These are phyloP conservation scores for Exutisphaerella laricina DNA, from an alignment of 2,329 filamentous ascomycete species.

Conservation along the genomic window DNA sequence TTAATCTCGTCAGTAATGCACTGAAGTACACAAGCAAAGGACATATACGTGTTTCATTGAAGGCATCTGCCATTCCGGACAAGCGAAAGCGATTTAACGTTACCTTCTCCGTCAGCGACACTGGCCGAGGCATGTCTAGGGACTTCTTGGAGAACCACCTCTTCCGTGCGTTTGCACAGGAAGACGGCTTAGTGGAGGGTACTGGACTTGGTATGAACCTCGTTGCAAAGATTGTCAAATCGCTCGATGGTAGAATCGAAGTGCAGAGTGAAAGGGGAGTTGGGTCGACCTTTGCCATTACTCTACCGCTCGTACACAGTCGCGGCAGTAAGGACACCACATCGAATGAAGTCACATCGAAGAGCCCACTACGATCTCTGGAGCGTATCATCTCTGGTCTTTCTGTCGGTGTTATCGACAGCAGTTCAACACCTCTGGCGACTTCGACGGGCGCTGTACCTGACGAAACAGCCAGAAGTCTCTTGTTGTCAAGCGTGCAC, in stretches of 20 bases:
- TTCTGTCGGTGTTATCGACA: slow-evolving; percentile 18
- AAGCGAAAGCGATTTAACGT: slow-evolving; percentile 23
- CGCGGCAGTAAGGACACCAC: slow-evolving; percentile 7
- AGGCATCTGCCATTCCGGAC: slow-evolving; percentile 16
- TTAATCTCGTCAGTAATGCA: slow-evolving; percentile 45
- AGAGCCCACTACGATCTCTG: slow-evolving; percentile 6
- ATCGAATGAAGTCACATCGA: slow-evolving; percentile 2
- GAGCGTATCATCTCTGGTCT: slow-evolving; percentile 13
- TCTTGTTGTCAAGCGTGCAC: slow-evolving; percentile 17
- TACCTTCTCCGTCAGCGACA: slow-evolving; percentile 49
- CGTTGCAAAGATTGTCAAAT: slow-evolving; percentile 54
- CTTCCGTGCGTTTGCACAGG: slow-evolving; percentile 61
- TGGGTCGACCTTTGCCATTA: slow-evolving; percentile 19
- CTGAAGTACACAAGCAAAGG: slow-evolving; percentile 45
- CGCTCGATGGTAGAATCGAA: slow-evolving; percentile 53
- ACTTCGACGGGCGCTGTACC: slow-evolving; percentile 6
- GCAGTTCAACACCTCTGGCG: slow-evolving; percentile 14
- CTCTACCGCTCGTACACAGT: slow-evolving; percentile 20
- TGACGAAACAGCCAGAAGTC: slow-evolving; percentile 16
- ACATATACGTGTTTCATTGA: slow-evolving; percentile 35
- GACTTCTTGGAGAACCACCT: slow-evolving; percentile 58
- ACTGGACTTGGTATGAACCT: slow-evolving; percentile 63
- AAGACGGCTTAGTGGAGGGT: slow-evolving; percentile 56
- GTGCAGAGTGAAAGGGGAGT: slow-evolving; percentile 27
- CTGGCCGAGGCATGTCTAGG: slow-evolving; percentile 59